Evolutionary conservation across 441 rosid genomes (phyloP).

Genomic region (Isatis lusitanica): DNA sequence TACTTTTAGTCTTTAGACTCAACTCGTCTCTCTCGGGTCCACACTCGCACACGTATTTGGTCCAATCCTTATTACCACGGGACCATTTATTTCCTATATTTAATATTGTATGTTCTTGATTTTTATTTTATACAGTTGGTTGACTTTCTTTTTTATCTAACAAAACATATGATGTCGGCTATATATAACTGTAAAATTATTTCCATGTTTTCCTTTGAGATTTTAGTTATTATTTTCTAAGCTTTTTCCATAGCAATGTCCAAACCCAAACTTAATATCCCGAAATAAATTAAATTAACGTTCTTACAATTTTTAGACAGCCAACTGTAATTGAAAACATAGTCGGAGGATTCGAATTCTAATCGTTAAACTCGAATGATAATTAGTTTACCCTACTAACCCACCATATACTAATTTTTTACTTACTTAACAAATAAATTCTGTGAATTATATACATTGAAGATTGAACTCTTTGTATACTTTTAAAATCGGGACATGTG

Average conservation of each 20-base stretch:
- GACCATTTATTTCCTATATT: not conserved
- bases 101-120: not conserved
- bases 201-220: slow-evolving; percentile 17
- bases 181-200: not conserved
- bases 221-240: not conserved
- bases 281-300: not conserved
- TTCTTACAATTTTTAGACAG: too few relatives aligned
- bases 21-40: slow-evolving; percentile 29
- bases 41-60: slow-evolving; percentile 29
- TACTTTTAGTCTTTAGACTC: slow-evolving; percentile 10
- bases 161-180: not conserved
- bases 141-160: slow-evolving; percentile 16
- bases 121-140: not conserved
- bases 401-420: not conserved
- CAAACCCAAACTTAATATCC: not conserved
- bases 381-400: not conserved
- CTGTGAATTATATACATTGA: not conserved
- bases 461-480: not conserved
- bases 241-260: not conserved
- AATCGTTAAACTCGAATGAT: not conserved
- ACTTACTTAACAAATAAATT: not conserved
- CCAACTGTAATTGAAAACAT: not conserved
- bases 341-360: not conserved
- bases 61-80: slow-evolving; percentile 2
- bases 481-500: too few relatives aligned